A percentile compares a stretch with the other conserved stretches of the same genome.
phyloP scores from a whole-genome alignment of 495 filamentous ascomycete species.

The Aspergillus indologenus region DNA sequence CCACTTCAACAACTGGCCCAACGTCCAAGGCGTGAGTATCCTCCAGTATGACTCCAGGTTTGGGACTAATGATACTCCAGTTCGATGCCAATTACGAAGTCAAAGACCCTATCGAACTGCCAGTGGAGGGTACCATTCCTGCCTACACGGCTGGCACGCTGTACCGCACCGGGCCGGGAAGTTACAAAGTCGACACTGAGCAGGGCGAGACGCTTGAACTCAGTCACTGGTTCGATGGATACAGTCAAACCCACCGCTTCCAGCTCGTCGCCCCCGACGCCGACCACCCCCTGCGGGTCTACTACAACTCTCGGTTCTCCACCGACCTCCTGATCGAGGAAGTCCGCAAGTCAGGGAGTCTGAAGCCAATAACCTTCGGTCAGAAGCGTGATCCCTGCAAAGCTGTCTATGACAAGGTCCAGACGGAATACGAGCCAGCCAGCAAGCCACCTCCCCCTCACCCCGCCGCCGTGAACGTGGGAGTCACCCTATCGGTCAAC shows the following conservation, averaged over 20 bases:
- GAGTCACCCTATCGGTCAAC: slow-evolving; percentile 59
- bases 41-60: neutral
- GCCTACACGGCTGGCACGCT: slow-evolving; percentile 58
- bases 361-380: slow-evolving; percentile 53
- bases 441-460: slow-evolving; percentile 15
- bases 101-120: slow-evolving; percentile 44
- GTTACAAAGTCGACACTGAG: slow-evolving; percentile 53
- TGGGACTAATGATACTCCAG: slow-evolving; percentile 24
- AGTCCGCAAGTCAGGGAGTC: slow-evolving; percentile 49
- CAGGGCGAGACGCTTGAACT: slow-evolving; percentile 52
- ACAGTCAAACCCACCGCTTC: slow-evolving; percentile 72
- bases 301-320: slow-evolving; percentile 70
- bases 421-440: slow-evolving; percentile 44
- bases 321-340: slow-evolving; percentile 54
- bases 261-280: slow-evolving; percentile 48
- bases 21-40: slow-evolving; percentile 29
- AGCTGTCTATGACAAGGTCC: slow-evolving; percentile 63
- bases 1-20: slow-evolving; percentile 36
- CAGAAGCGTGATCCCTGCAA: slow-evolving; percentile 66
- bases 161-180: slow-evolving; percentile 70
- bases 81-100: slow-evolving; percentile 52
- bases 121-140: slow-evolving; percentile 48
- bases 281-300: slow-evolving; percentile 38
- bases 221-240: slow-evolving; percentile 79
- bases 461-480: slow-evolving; percentile 48